phyloP scores from a whole-genome alignment of 2,329 filamentous ascomycete species.

The Aureobasidium sp. region DNA sequence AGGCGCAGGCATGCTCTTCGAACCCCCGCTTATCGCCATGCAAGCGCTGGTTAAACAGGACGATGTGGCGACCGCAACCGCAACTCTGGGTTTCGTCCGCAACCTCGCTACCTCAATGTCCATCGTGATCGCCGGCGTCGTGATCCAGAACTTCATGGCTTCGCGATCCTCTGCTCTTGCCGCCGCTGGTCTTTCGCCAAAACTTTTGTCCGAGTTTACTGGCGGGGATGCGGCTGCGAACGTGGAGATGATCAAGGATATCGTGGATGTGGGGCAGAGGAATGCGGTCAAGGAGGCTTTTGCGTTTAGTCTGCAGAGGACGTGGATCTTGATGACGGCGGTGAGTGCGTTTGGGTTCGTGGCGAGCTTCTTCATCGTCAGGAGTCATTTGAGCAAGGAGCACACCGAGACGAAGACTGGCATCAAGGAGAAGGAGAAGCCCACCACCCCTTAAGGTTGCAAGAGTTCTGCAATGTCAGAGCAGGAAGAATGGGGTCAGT shows the following conservation, averaged over 20 bases:
- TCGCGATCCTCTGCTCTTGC: conserved; percentile 9
- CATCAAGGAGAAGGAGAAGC: conserved; percentile 12
- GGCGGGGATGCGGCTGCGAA: conserved; percentile 40
- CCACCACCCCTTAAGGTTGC: not conserved
- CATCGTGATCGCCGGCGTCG: conserved; percentile 41
- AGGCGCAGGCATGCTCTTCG: conserved; percentile 45
- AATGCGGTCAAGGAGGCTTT: conserved; percentile 37
- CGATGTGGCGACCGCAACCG: conserved; percentile 43
- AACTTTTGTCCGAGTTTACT: conserved; percentile 29
- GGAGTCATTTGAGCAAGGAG: conserved; percentile 37
- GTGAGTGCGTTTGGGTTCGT: conserved; percentile 78
- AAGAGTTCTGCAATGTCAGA: not conserved
- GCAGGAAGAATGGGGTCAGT: not conserved
- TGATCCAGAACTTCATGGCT: conserved; percentile 40
- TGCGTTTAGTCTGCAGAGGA: conserved; percentile 40
- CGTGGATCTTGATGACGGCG: conserved; percentile 41
- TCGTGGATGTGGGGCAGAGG: conserved; percentile 32
- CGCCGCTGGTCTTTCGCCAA: conserved; percentile 17
- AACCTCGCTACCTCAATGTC: conserved; percentile 39
- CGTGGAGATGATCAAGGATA: conserved; percentile 33
- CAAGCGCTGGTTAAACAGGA: conserved; percentile 43
- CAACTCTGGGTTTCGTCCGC: conserved; percentile 41
- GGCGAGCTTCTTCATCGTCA: conserved; percentile 74
- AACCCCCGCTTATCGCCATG: conserved; percentile 47
- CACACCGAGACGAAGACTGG: conserved; percentile 46